phyloP scores from a whole-genome alignment of 177 flowering plant species.

The Vitis hybrid region DNA sequence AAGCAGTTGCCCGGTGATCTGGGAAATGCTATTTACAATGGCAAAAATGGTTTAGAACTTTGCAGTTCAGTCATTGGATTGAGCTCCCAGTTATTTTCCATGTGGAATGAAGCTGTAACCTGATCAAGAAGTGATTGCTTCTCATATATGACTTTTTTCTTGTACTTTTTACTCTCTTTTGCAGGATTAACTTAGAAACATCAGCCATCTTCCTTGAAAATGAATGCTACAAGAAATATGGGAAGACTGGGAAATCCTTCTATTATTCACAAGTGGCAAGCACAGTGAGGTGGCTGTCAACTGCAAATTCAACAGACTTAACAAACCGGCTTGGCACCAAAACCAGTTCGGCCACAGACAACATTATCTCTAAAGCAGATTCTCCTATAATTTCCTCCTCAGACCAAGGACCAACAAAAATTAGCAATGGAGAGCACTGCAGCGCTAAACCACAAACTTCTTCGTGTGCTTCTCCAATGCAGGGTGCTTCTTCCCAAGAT shows the following conservation, averaged over 20 bases:
- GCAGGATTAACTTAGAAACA: slow-evolving; percentile 56
- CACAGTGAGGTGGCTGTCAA: slow-evolving; percentile 74
- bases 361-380: slow-evolving; percentile 5
- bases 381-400: slow-evolving; percentile 6
- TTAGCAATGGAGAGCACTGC: slow-evolving; percentile 8
- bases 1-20: too few species aligned
- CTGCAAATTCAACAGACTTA: slow-evolving; percentile 39
- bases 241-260: slow-evolving; percentile 74
- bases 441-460: slow-evolving; percentile 17
- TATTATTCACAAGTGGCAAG: slow-evolving; percentile 87
- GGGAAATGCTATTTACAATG: too few species aligned
- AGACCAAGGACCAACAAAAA: slow-evolving; percentile 15
- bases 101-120: background rate
- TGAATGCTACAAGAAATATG: slow-evolving; percentile 76
- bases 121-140: background rate
- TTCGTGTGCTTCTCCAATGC: slow-evolving; percentile 3
- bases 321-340: slow-evolving; percentile 37
- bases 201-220: slow-evolving; percentile 63
- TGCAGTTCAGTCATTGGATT: background rate
- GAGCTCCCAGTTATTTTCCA: background rate
- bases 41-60: background rate
- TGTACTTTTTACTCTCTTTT: slow-evolving; percentile 5
- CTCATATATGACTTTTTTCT: background rate
- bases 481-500: slow-evolving; percentile 12
- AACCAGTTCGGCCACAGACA: slow-evolving; percentile 10